phyloP scores from a whole-genome alignment of 768 basidiomycete genomes.

The Boletus rufocinnamomeus region DNA sequence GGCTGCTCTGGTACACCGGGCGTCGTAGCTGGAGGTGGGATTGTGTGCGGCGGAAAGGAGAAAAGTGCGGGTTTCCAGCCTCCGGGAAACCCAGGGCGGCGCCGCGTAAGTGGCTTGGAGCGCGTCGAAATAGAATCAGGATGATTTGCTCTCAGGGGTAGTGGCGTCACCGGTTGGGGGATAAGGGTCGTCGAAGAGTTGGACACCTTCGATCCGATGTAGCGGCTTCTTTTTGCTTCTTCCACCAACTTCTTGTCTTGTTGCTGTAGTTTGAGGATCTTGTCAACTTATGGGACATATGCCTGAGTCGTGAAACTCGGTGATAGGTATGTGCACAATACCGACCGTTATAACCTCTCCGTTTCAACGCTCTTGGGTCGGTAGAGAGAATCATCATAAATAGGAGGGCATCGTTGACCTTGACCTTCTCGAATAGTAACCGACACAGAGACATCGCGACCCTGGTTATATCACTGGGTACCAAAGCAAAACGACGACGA shows the following conservation, averaged over 20 bases:
- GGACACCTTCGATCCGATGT: slow-evolving; percentile 22
- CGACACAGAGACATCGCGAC: slow-evolving; percentile 84
- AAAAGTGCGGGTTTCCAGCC: slow-evolving; percentile 23
- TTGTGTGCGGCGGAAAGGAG: slow-evolving; percentile 10
- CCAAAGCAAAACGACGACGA: slow-evolving; percentile 1
- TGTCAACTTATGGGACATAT: slow-evolving; percentile 60
- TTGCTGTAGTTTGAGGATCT: slow-evolving; percentile 84
- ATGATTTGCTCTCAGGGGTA: slow-evolving; percentile 7
- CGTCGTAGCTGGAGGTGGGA: slow-evolving; percentile 1
- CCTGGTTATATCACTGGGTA: slow-evolving; percentile 40
- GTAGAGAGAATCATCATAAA: slow-evolving; percentile 95
- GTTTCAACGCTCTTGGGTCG: slow-evolving; percentile 74
- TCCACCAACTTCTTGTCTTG: slow-evolving; percentile 62
- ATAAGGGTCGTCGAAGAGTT: slow-evolving; percentile 4
- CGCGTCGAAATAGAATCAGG: slow-evolving; percentile 9
- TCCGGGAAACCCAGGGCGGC: slow-evolving; percentile 36
- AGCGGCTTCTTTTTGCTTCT: slow-evolving; percentile 37
- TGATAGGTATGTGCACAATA: neutral
- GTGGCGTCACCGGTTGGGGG: slow-evolving; percentile 19
- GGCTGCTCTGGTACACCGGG: slow-evolving; percentile 10
- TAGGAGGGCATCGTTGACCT: slow-evolving; percentile 84
- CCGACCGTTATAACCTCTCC: slow-evolving; percentile 84
- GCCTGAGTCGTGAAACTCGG: slow-evolving; percentile 13
- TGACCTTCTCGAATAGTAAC: slow-evolving; percentile 72
- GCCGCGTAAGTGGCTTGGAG: slow-evolving; percentile 23